Evolutionary conservation across 345 rosid genomes (phyloP).

Genomic region (Angophora floribunda): DNA sequence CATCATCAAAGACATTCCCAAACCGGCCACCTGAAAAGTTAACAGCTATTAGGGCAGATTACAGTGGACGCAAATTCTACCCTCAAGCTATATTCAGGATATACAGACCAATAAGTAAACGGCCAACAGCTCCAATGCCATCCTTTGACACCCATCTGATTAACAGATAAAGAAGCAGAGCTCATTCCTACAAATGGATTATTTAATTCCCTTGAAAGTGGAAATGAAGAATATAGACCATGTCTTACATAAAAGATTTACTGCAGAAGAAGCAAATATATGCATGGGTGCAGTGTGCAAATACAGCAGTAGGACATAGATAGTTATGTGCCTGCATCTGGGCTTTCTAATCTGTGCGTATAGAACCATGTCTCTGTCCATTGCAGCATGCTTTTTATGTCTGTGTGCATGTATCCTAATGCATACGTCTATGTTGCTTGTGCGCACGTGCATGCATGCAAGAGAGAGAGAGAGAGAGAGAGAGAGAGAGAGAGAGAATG

Average conservation of each 20-base stretch:
- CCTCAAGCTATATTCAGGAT: conserved; percentile 3
- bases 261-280: neutral
- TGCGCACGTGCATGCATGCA: fast-evolving
- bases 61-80: neutral
- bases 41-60: neutral
- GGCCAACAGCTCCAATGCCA: conserved; percentile 95
- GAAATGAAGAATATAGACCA: neutral
- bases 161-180: conserved; percentile 9
- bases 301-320: neutral
- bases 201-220: neutral
- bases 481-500: neutral
- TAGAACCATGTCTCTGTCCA: neutral
- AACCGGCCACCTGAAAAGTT: conserved; percentile 76
- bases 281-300: neutral
- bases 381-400: neutral
- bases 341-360: neutral
- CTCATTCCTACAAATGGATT: neutral
- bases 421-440: neutral
- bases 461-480: neutral
- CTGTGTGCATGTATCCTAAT: neutral
- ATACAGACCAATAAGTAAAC: conserved; percentile 77
- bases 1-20: conserved; percentile 87
- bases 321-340: neutral
- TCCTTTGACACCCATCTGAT: conserved; percentile 98
- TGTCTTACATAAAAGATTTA: neutral